Conservation (phyloP, 202 grass and related monocot species). For the Hordeum pubiflorum region DNA sequence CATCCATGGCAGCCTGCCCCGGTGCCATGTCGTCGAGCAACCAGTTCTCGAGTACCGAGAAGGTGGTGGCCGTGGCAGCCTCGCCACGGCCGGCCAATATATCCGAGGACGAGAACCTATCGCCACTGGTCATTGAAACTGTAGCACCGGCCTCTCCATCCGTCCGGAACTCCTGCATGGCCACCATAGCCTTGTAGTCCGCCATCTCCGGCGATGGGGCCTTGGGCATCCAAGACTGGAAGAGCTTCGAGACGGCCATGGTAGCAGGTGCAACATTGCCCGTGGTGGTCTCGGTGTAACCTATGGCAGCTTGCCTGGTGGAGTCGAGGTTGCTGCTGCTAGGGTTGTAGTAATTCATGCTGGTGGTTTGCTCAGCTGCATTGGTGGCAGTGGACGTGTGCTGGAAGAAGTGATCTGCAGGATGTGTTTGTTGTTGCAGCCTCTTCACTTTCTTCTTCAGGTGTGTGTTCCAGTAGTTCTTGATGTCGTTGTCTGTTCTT, state of each 20-base stretch:
- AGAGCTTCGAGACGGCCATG: slow-evolving; percentile 16
- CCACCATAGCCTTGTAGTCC: background rate
- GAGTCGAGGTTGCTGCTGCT: slow-evolving; percentile 13
- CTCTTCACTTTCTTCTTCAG: slow-evolving; percentile 65
- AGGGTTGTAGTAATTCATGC: slow-evolving; percentile 34
- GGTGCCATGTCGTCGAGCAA: slow-evolving; percentile 38
- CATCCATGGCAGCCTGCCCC: slow-evolving; percentile 39
- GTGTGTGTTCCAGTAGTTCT: slow-evolving; percentile 72
- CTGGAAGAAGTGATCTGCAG: slow-evolving; percentile 26
- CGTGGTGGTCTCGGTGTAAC: background rate
- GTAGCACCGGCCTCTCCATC: background rate
- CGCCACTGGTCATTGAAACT: background rate
- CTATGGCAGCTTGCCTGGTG: slow-evolving; percentile 12
- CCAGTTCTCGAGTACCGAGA: slow-evolving; percentile 53
- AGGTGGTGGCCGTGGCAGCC: background rate
- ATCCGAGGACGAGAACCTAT: slow-evolving; percentile 6
- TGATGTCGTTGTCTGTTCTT: slow-evolving; percentile 58
- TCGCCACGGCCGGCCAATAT: background rate
- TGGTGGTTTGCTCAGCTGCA: background rate
- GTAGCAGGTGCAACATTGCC: background rate
- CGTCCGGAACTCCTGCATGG: slow-evolving; percentile 31
- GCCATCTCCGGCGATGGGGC: background rate
- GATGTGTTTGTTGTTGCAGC: slow-evolving; percentile 30
- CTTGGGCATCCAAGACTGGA: slow-evolving; percentile 43
- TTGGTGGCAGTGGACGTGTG: background rate